Base-by-base conservation (phyloP, 164 flowering plant species). In the Kingdonia uniflora region DNA sequence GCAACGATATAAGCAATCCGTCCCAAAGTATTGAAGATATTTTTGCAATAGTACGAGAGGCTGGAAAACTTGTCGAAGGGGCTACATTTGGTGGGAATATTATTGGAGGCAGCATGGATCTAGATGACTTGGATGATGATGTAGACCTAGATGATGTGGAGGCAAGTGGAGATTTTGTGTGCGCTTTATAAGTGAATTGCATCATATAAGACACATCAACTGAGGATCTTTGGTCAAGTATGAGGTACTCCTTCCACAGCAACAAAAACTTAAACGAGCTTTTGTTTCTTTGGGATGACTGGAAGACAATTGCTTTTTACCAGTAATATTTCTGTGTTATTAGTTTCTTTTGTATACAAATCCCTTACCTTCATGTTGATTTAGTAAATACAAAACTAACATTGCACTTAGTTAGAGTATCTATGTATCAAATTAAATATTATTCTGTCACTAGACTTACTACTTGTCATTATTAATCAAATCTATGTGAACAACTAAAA, bases 161-260 rank as follows among this genome's bases (percentile, higher is more conserved):
- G 62, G 57, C 73, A 6, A 83, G 88, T 52, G 94, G 88, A 12
- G 94, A 85, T 50, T 88, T 78, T 74, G 83, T 82, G 17, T 82
- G 86, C 58, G 78, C 80, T 16, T 20, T 80, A 53, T 82, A 62
- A 85, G 21, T 13, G 19, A n/a, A 35, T 12, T 38, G 22, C 20
- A 8, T 13, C 52, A 20, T 46, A 11, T 45, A 35, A 37, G 35
- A 13, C 25, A 19, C 14, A 17, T 35, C 22, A 37, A 20, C 15
- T 29, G 43, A 16, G 16, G 38, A 22, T 23, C 52, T n/a, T n/a
- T n/a, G 19, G 49, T 49, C 21, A 49, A 47, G 51, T 35, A 59
- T 45, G 23, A 59, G 58, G 19, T 49, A 49, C 50, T 61, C 51
- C 17, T 53, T 19, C 49, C 46, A 6, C 47, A 1, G 2, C 1